Base-by-base conservation (phyloP, 441 rosid species). In the Pelargonium cotyledonis region DNA sequence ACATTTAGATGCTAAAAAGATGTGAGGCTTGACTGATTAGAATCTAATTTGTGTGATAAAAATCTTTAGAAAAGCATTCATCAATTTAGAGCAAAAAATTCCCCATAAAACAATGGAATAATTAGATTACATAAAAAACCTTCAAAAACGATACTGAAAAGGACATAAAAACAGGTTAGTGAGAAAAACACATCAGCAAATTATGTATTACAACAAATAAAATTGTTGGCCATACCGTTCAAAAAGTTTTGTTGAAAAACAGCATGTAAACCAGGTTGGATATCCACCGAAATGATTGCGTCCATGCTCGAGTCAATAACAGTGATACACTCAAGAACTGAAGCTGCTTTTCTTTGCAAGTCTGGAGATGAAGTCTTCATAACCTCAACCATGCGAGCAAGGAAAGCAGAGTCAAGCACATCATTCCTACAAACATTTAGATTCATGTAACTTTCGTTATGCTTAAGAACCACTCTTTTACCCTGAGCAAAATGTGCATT, bases 271-370 rank as follows among this genome's bases (percentile, higher is more conserved):
- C 85, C 88, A 73, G 87, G 74, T 72, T 81, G 84, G 68, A 90
- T 73, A 74, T 89, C 77, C 65, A 58, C 78, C 29, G 85, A 80
- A 55, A 81, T 80, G 73, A 80, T 74, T 2, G 68, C 63, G 75
- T 83, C 83, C 83, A 82, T 69, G 77, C 76, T 76, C 43, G 87
- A 78, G 67, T 81, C 82, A 65, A 57, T 70, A 66, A 81, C 23
- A 8, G 85, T 77, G 70, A 75, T 77, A 76, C 77, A 85, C 83
- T 90, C 98, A 1, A 90, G 83, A 69, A 92, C 35, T 12, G 89
- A 82, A 67, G 92, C 87, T 55, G 84, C 88, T 62, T 88, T 88
- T 70, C 91, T 85, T 69, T 88, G 89, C 51, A 87, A 76, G 72
- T 75, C 70, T 40, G 86, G 81, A 26, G 87, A 77, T 6, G 87